phyloP scores from a whole-genome alignment of 1,139 yeast genomes.

The Hemisphaericaspora subhashii region DNA sequence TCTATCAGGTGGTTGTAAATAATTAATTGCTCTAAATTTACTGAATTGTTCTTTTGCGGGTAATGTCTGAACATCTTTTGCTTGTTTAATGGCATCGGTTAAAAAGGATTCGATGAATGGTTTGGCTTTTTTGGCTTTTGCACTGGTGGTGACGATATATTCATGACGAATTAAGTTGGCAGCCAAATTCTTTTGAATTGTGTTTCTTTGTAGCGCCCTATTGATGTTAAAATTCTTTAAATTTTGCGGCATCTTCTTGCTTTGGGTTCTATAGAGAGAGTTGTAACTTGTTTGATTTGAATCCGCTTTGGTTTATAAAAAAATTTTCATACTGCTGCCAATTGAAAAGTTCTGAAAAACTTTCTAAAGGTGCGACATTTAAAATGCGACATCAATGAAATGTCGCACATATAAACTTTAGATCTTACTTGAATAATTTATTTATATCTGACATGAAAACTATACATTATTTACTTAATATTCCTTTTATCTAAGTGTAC shows the following conservation, averaged over 20 bases:
- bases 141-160: constrained; percentile 43
- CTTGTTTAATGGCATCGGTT: constrained; percentile 21
- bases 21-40: constrained; percentile 29
- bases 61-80: constrained; percentile 14
- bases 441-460: background rate
- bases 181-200: constrained; percentile 48
- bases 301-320: too few relatives aligned
- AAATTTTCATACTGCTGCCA: too few relatives aligned
- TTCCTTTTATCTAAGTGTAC: background rate
- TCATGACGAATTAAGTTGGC: constrained; percentile 50
- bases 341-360: too few relatives aligned
- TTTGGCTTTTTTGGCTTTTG: constrained; percentile 50
- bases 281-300: too few relatives aligned
- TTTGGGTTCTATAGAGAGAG: too few relatives aligned
- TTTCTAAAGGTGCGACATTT: too few relatives aligned
- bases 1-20: constrained; percentile 43
- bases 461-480: background rate
- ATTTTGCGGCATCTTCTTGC: constrained; percentile 40
- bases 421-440: background rate
- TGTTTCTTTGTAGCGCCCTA: constrained; percentile 45
- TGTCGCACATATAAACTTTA: too few relatives aligned
- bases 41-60: constrained; percentile 22
- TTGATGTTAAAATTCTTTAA: too few relatives aligned
- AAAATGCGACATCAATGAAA: too few relatives aligned
- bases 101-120: constrained; percentile 44